Evolutionary conservation across 345 rosid species (phyloP), one percentile per base, ranked within the genome.

Genomic region (Eutrema yunnanense): DNA sequence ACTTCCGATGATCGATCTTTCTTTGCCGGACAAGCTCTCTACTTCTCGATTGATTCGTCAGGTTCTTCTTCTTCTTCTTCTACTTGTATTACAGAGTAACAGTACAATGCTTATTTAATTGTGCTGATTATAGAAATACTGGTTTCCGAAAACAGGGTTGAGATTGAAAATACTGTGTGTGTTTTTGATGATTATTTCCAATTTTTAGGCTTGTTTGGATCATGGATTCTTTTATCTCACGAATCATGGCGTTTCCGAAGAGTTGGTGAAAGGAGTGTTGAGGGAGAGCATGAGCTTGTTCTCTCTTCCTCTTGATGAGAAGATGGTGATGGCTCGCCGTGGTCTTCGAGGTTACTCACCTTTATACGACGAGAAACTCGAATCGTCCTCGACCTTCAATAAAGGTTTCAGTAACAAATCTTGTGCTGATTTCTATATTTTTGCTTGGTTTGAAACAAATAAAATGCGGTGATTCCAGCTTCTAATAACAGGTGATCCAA

Each of bases 161-260:
- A 9, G 4, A 51, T 4, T 40, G 1, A 19, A 19, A 19, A 26
- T 47, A 12, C 7, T 29, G 37, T 52, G 16, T 52, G 14, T 52
- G 14, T 7, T 2, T 30, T 30, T 32, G 14, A 36, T 70, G 36
- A 0, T 16, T 34, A 34, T 44, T 43, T 58, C 9, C 9, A 67
- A n/a, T 7, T 36, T 6, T 7, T 66, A 94, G 98, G 97, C 95
- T 16, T 91, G 96, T 56, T 29, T 79, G 10, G 90, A 89, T 9
- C 78, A 82, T 71, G 97, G 97, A 13, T 94, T 89, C 90, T 94
- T 91, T 73, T 94, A 88, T 81, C 79, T 94, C 2, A 86, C 83
- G 72, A 94, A 94, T 70, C 98, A 94, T 61, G 97, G 92, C 4
- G 82, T 89, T 2, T 84, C 86, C 46, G 84, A 82, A 56, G 90